These are phyloP conservation scores for Diaporthe sp. DNA, from an alignment of 2,329 filamentous ascomycete species.

Conservation along the genomic window DNA sequence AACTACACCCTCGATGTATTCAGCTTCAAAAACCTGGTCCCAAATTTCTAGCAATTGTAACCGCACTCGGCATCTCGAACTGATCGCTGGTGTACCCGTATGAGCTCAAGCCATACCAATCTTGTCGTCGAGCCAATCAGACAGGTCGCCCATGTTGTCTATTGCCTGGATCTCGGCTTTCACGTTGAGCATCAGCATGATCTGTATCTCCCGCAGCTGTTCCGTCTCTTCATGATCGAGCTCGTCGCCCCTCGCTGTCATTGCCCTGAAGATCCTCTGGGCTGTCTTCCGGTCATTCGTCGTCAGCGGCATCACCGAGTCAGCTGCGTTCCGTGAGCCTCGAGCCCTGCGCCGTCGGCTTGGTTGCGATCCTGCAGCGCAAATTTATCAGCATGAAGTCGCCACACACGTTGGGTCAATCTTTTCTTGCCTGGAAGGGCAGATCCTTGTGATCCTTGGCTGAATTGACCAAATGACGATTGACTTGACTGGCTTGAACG, in stretches of 20 bases:
- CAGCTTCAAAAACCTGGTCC: background rate
- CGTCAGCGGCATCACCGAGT: constrained; percentile 57
- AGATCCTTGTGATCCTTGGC: constrained; percentile 38
- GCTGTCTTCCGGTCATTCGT: constrained; percentile 70
- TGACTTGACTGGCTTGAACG: constrained; percentile 38
- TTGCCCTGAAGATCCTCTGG: constrained; percentile 61
- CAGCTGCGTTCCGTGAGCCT: constrained; percentile 32
- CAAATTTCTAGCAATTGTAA: background rate
- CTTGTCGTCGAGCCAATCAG: constrained; percentile 62
- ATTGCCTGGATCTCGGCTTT: constrained; percentile 85
- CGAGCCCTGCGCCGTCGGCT: background rate
- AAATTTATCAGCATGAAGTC: background rate
- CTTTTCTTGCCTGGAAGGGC: constrained; percentile 35
- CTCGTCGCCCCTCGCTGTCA: constrained; percentile 44
- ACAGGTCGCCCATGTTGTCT: constrained; percentile 66
- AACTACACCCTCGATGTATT: too few relatives aligned
- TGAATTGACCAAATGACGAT: constrained; percentile 34
- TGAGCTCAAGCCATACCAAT: constrained; percentile 44
- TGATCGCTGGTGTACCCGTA: too few relatives aligned
- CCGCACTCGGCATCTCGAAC: too few relatives aligned
- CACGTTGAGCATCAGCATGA: constrained; percentile 79
- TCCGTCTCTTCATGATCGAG: constrained; percentile 50
- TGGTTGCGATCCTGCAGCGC: background rate
- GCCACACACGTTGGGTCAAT: background rate
- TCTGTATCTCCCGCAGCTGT: constrained; percentile 71